Percentiles rank a stretch among this genome's conserved stretches.
Conservation (phyloP, 2,329 filamentous ascomycete species). For the Neonectria neomacrospora region DNA sequence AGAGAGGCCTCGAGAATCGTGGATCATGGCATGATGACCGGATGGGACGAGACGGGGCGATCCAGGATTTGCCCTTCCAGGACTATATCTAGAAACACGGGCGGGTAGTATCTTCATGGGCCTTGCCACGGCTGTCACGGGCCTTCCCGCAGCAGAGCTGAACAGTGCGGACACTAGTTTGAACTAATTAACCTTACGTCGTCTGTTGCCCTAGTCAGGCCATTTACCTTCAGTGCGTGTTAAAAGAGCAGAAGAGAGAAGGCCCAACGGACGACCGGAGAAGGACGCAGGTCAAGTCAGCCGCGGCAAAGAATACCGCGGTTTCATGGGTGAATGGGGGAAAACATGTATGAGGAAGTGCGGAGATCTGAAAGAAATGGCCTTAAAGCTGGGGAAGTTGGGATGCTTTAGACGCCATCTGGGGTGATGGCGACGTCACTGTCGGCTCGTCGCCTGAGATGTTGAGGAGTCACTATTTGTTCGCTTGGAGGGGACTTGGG, state of each 20-base stretch:
- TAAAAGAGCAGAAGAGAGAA: background rate
- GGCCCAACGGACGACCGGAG: background rate
- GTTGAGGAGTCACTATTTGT: background rate
- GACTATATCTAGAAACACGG: background rate
- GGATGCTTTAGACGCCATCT: background rate
- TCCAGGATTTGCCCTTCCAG: slow-evolving; percentile 4
- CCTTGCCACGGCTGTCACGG: background rate
- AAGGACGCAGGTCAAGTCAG: background rate
- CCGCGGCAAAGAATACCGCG: slow-evolving; percentile 5
- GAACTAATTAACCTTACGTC: background rate
- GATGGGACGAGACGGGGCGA: background rate
- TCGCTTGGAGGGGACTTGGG: slow-evolving; percentile 9
- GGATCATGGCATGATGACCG: slow-evolving; percentile 16
- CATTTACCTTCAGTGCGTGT: background rate
- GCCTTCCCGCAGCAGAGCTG: background rate
- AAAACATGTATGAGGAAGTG: background rate
- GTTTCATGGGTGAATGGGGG: background rate
- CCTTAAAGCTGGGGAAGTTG: background rate
- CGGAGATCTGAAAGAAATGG: background rate
- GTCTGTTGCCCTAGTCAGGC: background rate
- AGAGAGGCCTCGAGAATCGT: background rate
- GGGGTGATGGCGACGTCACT: slow-evolving; percentile 14
- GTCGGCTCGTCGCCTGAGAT: slow-evolving; percentile 5
- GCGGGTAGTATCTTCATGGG: background rate
- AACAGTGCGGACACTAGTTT: background rate